phyloP scores from a whole-genome alignment of 148 eudicot species.

The Hydrangea macrophylla region DNA sequence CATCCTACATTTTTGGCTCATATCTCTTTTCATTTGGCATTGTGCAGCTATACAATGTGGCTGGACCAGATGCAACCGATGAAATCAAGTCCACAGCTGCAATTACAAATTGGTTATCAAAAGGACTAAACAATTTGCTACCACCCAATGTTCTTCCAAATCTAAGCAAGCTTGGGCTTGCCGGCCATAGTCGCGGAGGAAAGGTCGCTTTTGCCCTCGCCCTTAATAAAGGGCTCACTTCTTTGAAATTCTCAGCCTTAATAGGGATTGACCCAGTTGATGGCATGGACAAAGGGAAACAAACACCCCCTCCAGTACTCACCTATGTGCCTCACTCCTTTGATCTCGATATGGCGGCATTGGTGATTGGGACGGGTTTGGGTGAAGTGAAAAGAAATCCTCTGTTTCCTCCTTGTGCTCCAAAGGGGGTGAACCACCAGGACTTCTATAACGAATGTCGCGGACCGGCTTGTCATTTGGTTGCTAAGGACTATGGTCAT shows the following conservation, averaged over 20 bases:
- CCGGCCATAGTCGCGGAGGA: conserved; percentile 89
- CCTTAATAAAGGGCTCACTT: conserved; percentile 22
- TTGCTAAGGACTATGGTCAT: conserved; percentile 72
- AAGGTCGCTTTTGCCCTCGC: conserved; percentile 71
- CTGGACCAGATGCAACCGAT: conserved; percentile 61
- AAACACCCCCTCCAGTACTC: conserved; percentile 65
- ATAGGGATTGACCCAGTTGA: conserved; percentile 90
- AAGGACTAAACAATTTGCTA: conserved; percentile 41
- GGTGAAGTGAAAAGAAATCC: conserved; percentile 56
- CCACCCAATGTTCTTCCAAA: conserved; percentile 45
- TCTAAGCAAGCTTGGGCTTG: conserved; percentile 43
- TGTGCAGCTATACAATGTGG: conserved; percentile 46
- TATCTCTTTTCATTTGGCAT: background rate
- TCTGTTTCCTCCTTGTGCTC: conserved; percentile 77
- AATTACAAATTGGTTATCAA: conserved; percentile 58
- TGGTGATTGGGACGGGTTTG: conserved; percentile 63
- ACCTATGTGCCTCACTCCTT: conserved; percentile 62
- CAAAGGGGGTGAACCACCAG: conserved; percentile 74
- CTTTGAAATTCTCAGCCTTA: conserved; percentile 48
- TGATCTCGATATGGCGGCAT: conserved; percentile 39
- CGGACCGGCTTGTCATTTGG: conserved; percentile 58
- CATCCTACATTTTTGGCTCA: background rate
- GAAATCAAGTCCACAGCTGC: conserved; percentile 53
- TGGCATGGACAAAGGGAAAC: conserved; percentile 63
- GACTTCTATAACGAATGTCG: conserved; percentile 62